Base-by-base conservation (phyloP, 1,139 yeast genomes). In the Zygoascus meyerae region DNA sequence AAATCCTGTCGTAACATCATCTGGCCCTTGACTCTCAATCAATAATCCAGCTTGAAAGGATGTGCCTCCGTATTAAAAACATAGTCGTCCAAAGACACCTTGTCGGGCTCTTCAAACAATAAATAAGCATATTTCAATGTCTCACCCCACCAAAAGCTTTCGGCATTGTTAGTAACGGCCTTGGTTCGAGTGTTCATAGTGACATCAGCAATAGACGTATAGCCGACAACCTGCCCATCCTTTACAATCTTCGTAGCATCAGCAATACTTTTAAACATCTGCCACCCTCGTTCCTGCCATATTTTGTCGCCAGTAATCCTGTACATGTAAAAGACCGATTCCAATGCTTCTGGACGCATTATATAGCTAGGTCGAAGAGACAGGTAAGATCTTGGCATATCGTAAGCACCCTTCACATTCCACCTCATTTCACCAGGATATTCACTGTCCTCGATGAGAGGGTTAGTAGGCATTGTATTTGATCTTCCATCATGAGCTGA, bases 31-130 rank as follows among this genome's bases (percentile, higher is more conserved):
- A 5, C 12, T 12, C 34, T 38, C 26, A 37, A 26, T 33, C 14
- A 33, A 15, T 21, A 29, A 15, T 14, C 34, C 5, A 34, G 37
- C 39, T 35, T 40, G 26, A 85, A 75, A 16, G 92, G 85, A 64
- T 86, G 95, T 0, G 94, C 95, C 58, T 84, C 89, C 7, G 89
- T 81, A 59, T 86, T 85, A 64, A 81, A 80, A 9, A 86, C 85
- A 58, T 76, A 83, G 45, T 84, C 76, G 59, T 83, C 87, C 57
- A 86, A 69, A 40, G 84, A 81, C 50, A 79, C 63, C 50, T 72
- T 71, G 48, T 74, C 69, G 3, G 73, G 70, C 46, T 83, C 87
- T 49, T 80, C 81, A 62, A 83, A 83, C 56, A 85, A 69, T 51
- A 85, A 69, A 63, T 81, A 84, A 54, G 79, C 80, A 63, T 83